Evolutionary conservation across 495 filamentous ascomycete species (phyloP).

Genomic region (Massariosphaeria phaeospora): DNA sequence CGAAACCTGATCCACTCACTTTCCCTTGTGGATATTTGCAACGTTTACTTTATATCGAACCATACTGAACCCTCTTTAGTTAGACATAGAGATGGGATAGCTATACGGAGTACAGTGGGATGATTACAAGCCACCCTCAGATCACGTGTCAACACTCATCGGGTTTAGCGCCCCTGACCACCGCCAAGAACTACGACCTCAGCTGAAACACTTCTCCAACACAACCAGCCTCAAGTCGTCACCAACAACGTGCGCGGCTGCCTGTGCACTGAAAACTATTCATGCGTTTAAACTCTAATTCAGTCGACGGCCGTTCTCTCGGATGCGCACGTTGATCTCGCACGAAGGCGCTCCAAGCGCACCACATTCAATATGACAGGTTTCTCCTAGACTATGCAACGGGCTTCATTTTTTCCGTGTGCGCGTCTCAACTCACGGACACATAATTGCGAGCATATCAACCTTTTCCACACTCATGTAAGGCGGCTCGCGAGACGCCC

Average conservation of each 20-base stretch:
- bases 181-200: slow-evolving; percentile 2
- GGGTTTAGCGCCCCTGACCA: no score
- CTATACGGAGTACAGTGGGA: no score
- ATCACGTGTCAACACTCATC: no score
- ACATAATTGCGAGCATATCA: neutral
- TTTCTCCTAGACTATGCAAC: neutral
- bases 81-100: no score
- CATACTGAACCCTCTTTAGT: no score
- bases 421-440: neutral
- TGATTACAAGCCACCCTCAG: no score
- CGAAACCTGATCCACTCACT: no score
- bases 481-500: no score
- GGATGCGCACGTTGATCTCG: no score
- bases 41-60: no score
- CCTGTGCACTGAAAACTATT: neutral
- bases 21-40: no score
- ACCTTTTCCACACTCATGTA: slow-evolving; percentile 1
- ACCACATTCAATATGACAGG: neutral
- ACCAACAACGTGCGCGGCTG: neutral
- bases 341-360: neutral
- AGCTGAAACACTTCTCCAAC: slow-evolving; percentile 19
- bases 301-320: neutral
- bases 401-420: neutral
- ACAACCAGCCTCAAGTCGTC: slow-evolving; percentile 2
- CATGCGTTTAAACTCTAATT: neutral